Base-by-base conservation (phyloP, 2,329 filamentous ascomycete species). In the Neophaeococcomyces aloes region DNA sequence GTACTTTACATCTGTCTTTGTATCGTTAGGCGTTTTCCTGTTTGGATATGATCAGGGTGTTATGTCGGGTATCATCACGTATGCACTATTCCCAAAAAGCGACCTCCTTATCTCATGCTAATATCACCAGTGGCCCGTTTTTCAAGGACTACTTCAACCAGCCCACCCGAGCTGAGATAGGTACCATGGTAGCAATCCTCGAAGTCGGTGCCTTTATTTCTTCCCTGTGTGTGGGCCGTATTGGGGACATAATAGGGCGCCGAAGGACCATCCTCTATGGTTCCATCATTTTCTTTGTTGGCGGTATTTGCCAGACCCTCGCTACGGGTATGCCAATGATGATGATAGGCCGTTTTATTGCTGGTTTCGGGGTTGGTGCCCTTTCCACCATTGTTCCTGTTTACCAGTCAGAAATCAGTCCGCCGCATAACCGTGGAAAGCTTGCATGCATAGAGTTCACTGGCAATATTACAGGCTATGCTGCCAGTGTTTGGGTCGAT, bases 371-470 rank as follows among this genome's bases (percentile, higher is more conserved):
- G 32, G 86, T 94, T 47, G 88, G 88, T 62, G 83, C 87, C 59
- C 72, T 93, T 36, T 94, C 87, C 0, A 89, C 87, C 37, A 94
- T 94, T 53, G 86, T 94, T 1, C 88, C 88, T 0, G 83, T 94
- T 35, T 94, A 94, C 60, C 87, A 94, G 61, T 89, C 87, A 34
- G 88, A 94, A 61, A 94, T 94, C 58, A 95, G 89, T 33, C 91
- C 91, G 38, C 87, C 91, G 4, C 91, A 98, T 60, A 96, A 94
- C 64, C 77, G 91, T 57, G 91, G 91, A 51, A 93, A 91, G 66
- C 74, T 98, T 49, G 91, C 89, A 18, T 96, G 91, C 63, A 96
- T 98, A 53, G 91, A 98, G 63, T 98, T 96, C 59, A 89, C 89
- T 0, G 91, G 91, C 42, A 98, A 98, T 65, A 94, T 98, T 51